A percentile compares a stretch with the other conserved stretches of the same genome.
These are phyloP conservation scores for Solanum virginianum DNA, from an alignment of 257 asterid genomes.

Conservation along the genomic window DNA sequence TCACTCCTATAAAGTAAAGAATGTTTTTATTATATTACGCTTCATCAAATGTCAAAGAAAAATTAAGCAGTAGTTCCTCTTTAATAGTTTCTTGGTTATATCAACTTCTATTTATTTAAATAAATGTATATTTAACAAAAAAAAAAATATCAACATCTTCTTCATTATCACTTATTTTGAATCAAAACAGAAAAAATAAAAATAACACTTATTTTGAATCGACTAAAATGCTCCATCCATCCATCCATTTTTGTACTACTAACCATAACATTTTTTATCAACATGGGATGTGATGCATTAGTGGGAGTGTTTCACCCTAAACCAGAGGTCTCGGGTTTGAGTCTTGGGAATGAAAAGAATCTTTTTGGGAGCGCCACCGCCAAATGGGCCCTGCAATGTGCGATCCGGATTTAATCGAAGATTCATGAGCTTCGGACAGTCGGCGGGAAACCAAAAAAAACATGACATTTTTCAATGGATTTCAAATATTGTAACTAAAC, in stretches of 20 bases:
- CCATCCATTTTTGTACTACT: not conserved
- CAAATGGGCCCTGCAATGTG: too few species aligned
- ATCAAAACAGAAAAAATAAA: not conserved
- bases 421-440: too few species aligned
- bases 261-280: not conserved
- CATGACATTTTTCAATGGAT: not conserved
- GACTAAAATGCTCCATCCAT: too few species aligned
- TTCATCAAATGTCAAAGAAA: not conserved
- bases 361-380: fast-evolving
- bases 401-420: too few species aligned
- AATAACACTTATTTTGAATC: not conserved
- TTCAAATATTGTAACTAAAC: not conserved
- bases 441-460: too few species aligned
- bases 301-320: too few species aligned
- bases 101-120: not conserved
- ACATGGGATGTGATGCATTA: too few species aligned
- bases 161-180: not conserved
- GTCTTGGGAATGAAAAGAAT: too few species aligned
- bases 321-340: too few species aligned
- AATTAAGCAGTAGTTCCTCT: not conserved
- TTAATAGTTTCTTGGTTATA: not conserved
- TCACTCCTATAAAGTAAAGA: not conserved
- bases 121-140: not conserved
- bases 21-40: not conserved
- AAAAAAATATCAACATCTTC: not conserved